These are phyloP conservation scores for Russula foetens DNA, from an alignment of 768 basidiomycete genomes.

Conservation along the genomic window DNA sequence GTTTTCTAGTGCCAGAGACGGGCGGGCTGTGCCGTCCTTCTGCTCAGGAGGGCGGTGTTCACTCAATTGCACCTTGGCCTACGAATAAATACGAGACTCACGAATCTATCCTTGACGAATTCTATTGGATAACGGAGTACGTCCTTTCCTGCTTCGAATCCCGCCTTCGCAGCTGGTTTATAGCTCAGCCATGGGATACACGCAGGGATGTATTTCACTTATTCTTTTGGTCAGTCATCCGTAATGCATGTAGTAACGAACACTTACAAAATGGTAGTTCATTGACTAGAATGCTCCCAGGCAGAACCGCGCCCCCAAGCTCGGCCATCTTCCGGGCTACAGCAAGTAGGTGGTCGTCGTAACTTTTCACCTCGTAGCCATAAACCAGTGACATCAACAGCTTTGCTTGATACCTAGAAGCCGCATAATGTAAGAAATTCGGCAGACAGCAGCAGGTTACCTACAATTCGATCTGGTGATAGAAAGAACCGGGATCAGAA, in stretches of 20 bases:
- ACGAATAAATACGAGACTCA: neutral
- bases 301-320: neutral
- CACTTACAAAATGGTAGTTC: slow-evolving; percentile 1
- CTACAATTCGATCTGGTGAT: neutral
- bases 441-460: neutral
- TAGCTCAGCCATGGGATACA: slow-evolving; percentile 10
- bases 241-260: too few species aligned
- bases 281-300: slow-evolving; percentile 6
- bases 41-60: neutral
- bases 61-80: neutral
- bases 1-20: slow-evolving; percentile 7
- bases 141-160: slow-evolving; percentile 3
- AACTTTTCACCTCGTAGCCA: slow-evolving; percentile 4
- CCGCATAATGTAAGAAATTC: too few species aligned
- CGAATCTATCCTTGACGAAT: slow-evolving; percentile 4
- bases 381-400: slow-evolving; percentile 4
- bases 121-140: slow-evolving; percentile 6
- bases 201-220: slow-evolving; percentile 5
- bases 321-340: slow-evolving; percentile 5
- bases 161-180: neutral
- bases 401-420: slow-evolving; percentile 8
- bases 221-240: neutral
- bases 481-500: neutral
- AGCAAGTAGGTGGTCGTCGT: neutral
- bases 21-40: slow-evolving; percentile 2